These are phyloP conservation scores for Cryptococcus sp. DNA, from an alignment of 1,284 basidiomycete species.

Conservation along the genomic window DNA sequence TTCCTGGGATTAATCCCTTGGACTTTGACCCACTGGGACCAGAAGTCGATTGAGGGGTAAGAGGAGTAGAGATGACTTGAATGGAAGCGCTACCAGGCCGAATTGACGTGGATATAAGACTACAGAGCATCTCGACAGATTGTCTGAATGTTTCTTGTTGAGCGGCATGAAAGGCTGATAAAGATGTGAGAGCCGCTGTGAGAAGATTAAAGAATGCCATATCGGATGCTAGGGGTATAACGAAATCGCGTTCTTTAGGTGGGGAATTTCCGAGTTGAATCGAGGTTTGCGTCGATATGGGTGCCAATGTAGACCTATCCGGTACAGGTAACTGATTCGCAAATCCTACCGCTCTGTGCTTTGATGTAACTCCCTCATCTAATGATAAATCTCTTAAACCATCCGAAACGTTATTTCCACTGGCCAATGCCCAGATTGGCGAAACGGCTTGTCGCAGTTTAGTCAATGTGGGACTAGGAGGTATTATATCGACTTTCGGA, in stretches of 20 bases:
- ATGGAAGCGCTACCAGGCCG: slow-evolving; percentile 49
- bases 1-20: background rate
- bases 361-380: slow-evolving; percentile 12
- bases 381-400: slow-evolving; percentile 31
- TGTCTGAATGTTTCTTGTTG: slow-evolving; percentile 63
- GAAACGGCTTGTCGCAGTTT: slow-evolving; percentile 28
- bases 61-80: slow-evolving; percentile 22
- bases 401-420: slow-evolving; percentile 13
- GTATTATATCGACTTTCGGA: slow-evolving; percentile 18
- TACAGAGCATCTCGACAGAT: slow-evolving; percentile 60
- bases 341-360: background rate
- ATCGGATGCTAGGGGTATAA: slow-evolving; percentile 78
- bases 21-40: slow-evolving; percentile 16
- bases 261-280: background rate
- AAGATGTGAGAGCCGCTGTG: slow-evolving; percentile 63
- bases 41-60: slow-evolving; percentile 47
- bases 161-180: slow-evolving; percentile 61
- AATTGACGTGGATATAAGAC: slow-evolving; percentile 58
- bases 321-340: background rate
- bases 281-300: background rate
- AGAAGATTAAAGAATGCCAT: slow-evolving; percentile 76
- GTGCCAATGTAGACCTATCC: background rate
- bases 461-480: slow-evolving; percentile 33
- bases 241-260: slow-evolving; percentile 53
- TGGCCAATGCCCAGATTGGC: slow-evolving; percentile 45